A percentile compares a stretch with the other conserved stretches of the same genome.
Evolutionary conservation across 495 filamentous ascomycete species (phyloP).

Genomic region (Apiosordaria backusii): DNA sequence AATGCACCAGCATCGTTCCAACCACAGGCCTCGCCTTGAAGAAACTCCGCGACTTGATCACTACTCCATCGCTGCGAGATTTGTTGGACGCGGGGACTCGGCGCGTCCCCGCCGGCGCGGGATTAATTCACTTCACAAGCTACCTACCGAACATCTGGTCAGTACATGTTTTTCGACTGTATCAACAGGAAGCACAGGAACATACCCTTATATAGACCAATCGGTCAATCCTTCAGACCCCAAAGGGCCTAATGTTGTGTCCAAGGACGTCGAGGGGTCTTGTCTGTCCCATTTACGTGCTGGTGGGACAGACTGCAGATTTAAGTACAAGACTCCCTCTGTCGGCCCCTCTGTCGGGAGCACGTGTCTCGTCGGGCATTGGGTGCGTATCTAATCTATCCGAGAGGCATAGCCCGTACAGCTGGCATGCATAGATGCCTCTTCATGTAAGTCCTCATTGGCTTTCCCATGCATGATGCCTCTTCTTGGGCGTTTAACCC

Average conservation of each 20-base stretch:
- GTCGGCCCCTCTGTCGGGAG: no score
- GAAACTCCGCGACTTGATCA: conserved; percentile 3
- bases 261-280: neutral
- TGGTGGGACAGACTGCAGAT: neutral
- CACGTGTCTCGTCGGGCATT: no score
- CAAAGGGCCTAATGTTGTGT: neutral
- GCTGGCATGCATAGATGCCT: neutral
- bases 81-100: conserved; percentile 5
- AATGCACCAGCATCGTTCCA: neutral
- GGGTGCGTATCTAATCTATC: neutral
- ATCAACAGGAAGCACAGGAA: no score
- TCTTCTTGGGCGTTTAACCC: neutral
- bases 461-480: neutral
- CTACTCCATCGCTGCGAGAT: conserved; percentile 8
- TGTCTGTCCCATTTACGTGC: neutral
- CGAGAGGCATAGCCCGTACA: neutral
- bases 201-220: neutral
- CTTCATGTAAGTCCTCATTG: neutral
- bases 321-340: neutral
- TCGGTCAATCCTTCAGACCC: neutral
- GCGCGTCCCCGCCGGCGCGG: conserved; percentile 8
- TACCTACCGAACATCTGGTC: no score
- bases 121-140: neutral
- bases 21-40: neutral
- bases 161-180: no score